Conservation (phyloP, 257 asterid species). For the Haberlea rhodopensis region DNA sequence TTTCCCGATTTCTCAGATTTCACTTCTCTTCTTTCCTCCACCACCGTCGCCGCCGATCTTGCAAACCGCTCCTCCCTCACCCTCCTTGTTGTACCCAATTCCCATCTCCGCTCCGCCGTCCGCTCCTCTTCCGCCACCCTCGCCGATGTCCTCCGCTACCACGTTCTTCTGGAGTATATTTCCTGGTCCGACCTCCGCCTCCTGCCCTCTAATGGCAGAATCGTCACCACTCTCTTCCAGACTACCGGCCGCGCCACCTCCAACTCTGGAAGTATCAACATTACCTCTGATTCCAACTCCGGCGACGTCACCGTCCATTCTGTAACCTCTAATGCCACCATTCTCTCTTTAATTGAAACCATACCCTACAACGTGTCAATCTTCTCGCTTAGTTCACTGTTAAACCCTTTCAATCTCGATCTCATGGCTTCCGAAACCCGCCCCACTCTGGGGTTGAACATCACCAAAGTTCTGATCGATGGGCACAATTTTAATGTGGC, state of each 20-base stretch:
- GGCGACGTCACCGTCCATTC: slow-evolving; percentile 46
- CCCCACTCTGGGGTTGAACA: slow-evolving; percentile 76
- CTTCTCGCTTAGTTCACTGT: slow-evolving; percentile 45
- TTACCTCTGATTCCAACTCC: slow-evolving; percentile 47
- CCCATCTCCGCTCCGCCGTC: slow-evolving; percentile 45
- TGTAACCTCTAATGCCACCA: slow-evolving; percentile 65
- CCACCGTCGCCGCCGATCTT: slow-evolving; percentile 69
- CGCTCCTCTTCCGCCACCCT: slow-evolving; percentile 43
- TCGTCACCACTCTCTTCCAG: slow-evolving; percentile 68
- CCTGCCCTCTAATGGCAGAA: slow-evolving; percentile 53
- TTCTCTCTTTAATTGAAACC: slow-evolving; percentile 44
- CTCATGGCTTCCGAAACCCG: slow-evolving; percentile 83
- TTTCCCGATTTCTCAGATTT: slow-evolving; percentile 63
- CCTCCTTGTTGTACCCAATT: slow-evolving; percentile 66
- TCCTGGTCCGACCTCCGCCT: slow-evolving; percentile 59
- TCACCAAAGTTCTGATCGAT: slow-evolving; percentile 66
- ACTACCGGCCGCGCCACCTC: slow-evolving; percentile 69
- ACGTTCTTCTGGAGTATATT: slow-evolving; percentile 69
- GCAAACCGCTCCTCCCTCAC: slow-evolving; percentile 53
- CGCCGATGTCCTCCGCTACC: slow-evolving; percentile 79
- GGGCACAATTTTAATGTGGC: slow-evolving; percentile 86
- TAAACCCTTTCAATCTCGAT: slow-evolving; percentile 56
- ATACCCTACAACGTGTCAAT: slow-evolving; percentile 62
- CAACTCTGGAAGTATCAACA: slow-evolving; percentile 60
- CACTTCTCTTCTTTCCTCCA: slow-evolving; percentile 55